Evolutionary conservation across 192 early-diverging fungal species (phyloP).

Genomic region (Coemansia sp.): DNA sequence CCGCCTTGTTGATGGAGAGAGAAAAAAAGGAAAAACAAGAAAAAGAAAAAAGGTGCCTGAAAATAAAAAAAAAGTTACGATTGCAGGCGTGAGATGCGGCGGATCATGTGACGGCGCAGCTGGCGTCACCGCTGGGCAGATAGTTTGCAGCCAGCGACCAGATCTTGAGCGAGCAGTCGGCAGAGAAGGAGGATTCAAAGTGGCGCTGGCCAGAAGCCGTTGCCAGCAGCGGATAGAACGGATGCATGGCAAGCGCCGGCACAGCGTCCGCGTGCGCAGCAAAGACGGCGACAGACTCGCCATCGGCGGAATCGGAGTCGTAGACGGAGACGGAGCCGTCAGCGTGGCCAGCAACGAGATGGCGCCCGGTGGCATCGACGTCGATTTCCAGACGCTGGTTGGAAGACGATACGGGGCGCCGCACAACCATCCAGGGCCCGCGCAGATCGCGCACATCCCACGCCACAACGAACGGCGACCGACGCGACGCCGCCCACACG

Average conservation of each 20-base stretch:
- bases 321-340: conserved; percentile 20
- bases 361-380: conserved; percentile 61
- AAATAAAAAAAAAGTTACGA: no score
- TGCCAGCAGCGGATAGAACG: conserved; percentile 64
- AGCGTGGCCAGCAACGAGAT: conserved; percentile 61
- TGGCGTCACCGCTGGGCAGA: neutral
- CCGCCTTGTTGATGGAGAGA: no score
- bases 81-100: no score
- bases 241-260: conserved; percentile 63
- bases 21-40: no score
- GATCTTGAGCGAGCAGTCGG: conserved; percentile 19
- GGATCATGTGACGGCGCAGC: neutral
- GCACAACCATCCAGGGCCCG: conserved; percentile 56
- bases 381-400: conserved; percentile 76
- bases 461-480: conserved; percentile 60
- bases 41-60: no score
- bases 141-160: conserved; percentile 20
- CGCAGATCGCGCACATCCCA: conserved; percentile 83
- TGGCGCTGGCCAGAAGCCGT: conserved; percentile 73
- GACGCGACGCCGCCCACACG: conserved; percentile 71
- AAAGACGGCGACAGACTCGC: neutral
- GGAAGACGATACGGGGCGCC: conserved; percentile 57
- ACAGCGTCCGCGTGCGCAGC: conserved; percentile 57
- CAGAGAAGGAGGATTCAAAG: conserved; percentile 3
- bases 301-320: neutral